Conservation (phyloP, 2,329 filamentous ascomycete genomes). For the Apiospora marii region DNA sequence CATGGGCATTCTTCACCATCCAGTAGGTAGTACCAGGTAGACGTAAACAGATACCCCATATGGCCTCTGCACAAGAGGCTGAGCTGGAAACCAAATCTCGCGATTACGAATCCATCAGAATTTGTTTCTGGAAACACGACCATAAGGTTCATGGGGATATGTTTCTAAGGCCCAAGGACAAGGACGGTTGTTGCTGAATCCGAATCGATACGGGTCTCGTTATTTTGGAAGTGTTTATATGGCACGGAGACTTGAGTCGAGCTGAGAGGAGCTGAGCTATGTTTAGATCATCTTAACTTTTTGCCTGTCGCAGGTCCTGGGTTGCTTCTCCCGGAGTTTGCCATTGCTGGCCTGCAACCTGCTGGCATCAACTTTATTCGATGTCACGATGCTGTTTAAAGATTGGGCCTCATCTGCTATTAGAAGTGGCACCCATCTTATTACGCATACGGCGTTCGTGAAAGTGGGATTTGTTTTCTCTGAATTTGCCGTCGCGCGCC, state of each 20-base stretch:
- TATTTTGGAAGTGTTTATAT: background rate
- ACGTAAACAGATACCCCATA: constrained; percentile 2
- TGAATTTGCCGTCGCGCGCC: background rate
- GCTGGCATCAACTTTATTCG: background rate
- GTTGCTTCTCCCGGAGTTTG: background rate
- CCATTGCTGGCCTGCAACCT: background rate
- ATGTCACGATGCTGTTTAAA: too few species aligned
- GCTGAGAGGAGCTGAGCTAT: background rate
- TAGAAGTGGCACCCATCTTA: background rate
- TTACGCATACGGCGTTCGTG: background rate
- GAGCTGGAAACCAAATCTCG: background rate
- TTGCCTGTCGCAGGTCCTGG: background rate
- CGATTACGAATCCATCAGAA: background rate
- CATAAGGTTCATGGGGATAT: background rate
- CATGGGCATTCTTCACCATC: background rate
- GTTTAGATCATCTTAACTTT: constrained; percentile 6
- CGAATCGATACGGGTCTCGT: background rate
- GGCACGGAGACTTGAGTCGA: background rate
- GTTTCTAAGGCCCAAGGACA: background rate
- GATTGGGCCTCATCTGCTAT: too few species aligned
- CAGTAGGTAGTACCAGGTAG: background rate
- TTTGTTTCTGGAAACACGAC: background rate
- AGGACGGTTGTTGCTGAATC: background rate
- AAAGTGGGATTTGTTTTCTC: background rate
- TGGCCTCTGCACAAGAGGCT: background rate